Percentiles rank a stretch among this genome's conserved stretches.
Conservation (phyloP, 192 early-diverging fungal species). For the Coemansia sp. region DNA sequence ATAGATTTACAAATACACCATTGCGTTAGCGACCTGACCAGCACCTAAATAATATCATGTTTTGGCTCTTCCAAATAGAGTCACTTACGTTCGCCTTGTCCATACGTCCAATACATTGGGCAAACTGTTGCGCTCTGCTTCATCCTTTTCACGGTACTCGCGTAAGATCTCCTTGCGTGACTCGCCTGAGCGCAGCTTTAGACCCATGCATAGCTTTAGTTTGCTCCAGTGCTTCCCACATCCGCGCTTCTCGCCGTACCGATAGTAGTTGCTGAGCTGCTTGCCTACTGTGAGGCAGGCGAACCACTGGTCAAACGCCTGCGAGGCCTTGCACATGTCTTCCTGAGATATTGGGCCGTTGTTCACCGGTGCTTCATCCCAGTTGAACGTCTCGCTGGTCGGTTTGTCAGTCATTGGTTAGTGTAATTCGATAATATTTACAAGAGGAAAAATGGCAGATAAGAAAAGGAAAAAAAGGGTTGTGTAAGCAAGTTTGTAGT, state of each 20-base stretch:
- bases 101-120: slow-evolving; percentile 58
- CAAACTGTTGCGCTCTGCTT: slow-evolving; percentile 20
- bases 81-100: slow-evolving; percentile 27
- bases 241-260: slow-evolving; percentile 46
- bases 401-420: slow-evolving; percentile 4
- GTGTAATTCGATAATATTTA: not conserved
- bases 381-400: not conserved
- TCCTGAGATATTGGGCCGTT: not conserved
- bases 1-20: not conserved
- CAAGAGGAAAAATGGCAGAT: not conserved
- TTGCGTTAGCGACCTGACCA: not conserved
- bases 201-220: slow-evolving; percentile 41
- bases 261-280: slow-evolving; percentile 57
- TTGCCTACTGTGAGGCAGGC: slow-evolving; percentile 51
- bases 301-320: slow-evolving; percentile 55
- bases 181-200: slow-evolving; percentile 47
- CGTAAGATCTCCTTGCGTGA: slow-evolving; percentile 33
- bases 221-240: slow-evolving; percentile 54
- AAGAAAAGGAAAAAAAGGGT: not conserved
- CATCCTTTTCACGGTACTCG: slow-evolving; percentile 31
- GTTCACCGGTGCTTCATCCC: not conserved
- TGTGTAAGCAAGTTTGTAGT: not conserved
- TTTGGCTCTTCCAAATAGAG: not conserved
- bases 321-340: slow-evolving; percentile 50
- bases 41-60: not conserved